Percentiles rank a stretch among this genome's conserved stretches.
Evolutionary conservation across 176 grass and related monocot genomes (phyloP).

Genomic region (Microstegium vimineum): DNA sequence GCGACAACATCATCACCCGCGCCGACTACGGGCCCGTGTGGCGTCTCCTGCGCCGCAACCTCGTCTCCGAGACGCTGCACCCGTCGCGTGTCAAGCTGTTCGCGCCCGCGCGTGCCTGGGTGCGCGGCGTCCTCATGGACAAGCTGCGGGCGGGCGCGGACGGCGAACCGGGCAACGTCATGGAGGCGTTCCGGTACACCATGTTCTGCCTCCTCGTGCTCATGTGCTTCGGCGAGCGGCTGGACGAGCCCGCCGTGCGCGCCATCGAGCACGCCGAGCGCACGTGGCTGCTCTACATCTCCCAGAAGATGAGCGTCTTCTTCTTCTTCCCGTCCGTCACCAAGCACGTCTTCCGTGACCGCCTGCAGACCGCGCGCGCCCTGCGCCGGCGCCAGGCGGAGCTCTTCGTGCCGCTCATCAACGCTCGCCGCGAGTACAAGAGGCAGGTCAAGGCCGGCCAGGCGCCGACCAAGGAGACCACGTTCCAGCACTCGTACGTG

Average conservation of each 20-base stretch:
- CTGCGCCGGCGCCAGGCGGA: conserved; percentile 19
- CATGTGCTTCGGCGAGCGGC: conserved; percentile 73
- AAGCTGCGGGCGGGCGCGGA: background rate
- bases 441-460: background rate
- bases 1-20: conserved; percentile 24
- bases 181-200: conserved; percentile 45
- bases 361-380: background rate
- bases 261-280: conserved; percentile 33
- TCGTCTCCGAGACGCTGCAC: conserved; percentile 43
- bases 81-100: conserved; percentile 39
- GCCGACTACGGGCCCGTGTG: conserved; percentile 45
- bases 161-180: background rate
- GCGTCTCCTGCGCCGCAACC: conserved; percentile 54
- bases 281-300: conserved; percentile 19
- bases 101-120: conserved; percentile 31
- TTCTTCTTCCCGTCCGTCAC: conserved; percentile 30
- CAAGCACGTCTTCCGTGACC: conserved; percentile 30
- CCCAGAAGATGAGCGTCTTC: conserved; percentile 30
- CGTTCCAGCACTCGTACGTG: conserved; percentile 49
- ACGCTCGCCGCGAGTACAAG: conserved; percentile 12
- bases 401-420: conserved; percentile 36
- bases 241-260: conserved; percentile 43
- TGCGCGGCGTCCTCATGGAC: conserved; percentile 25
- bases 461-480: background rate
- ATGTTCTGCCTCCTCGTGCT: conserved; percentile 62